phyloP scores from a whole-genome alignment of 1,284 basidiomycete species.

The Irpex lacteus region DNA sequence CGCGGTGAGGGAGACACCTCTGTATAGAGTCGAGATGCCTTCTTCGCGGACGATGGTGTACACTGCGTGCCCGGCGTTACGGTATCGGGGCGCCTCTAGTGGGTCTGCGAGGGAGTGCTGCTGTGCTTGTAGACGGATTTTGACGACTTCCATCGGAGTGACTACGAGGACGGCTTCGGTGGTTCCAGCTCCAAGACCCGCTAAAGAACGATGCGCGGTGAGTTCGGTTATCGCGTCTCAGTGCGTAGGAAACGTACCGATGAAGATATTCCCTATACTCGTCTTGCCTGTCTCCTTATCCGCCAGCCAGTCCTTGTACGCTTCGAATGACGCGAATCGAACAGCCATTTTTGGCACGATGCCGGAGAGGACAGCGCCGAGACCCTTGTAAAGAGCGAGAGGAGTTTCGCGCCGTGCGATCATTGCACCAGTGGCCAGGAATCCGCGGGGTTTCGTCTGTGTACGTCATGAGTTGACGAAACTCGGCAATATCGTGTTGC shows the following conservation, averaged over 20 bases:
- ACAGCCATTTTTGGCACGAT: conserved; percentile 99
- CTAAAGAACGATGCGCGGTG: conserved; percentile 6
- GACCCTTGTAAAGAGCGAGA: conserved; percentile 96
- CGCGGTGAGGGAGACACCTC: conserved; percentile 92
- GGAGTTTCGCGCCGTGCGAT: conserved; percentile 93
- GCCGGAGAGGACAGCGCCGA: conserved; percentile 95
- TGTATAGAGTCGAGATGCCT: conserved; percentile 83
- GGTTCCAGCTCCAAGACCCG: conserved; percentile 88
- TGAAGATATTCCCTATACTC: conserved; percentile 72
- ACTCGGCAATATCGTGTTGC: background rate
- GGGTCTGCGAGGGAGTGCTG: conserved; percentile 98
- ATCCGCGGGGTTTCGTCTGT: conserved; percentile 90
- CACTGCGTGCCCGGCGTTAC: conserved; percentile 95
- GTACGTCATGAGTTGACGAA: background rate
- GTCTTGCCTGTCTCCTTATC: conserved; percentile 78
- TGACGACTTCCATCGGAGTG: conserved; percentile 99
- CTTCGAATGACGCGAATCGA: conserved; percentile 96
- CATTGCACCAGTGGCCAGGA: conserved; percentile 88
- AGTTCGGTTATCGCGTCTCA: no score
- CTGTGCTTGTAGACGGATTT: conserved; percentile 97
- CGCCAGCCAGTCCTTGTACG: conserved; percentile 85
- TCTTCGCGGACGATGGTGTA: conserved; percentile 96
- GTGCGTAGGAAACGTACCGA: conserved; percentile 47
- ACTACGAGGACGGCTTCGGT: conserved; percentile 95
- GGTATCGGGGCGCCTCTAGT: conserved; percentile 89